Evolutionary conservation across 306 rosid genomes (phyloP).

Genomic region (Arachis stenosperma): DNA sequence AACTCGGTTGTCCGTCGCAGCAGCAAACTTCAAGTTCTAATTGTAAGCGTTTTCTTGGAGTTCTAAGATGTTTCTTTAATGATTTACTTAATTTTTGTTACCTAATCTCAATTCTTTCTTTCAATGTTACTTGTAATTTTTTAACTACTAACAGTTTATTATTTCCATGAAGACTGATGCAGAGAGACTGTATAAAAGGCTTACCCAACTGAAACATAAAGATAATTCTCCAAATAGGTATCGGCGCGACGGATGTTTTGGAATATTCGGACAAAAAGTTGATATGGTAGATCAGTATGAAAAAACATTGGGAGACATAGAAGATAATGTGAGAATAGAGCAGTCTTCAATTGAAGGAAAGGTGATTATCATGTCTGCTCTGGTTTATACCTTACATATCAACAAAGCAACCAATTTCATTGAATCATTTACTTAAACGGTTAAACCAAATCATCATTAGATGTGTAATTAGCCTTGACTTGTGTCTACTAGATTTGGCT

Average conservation of each 20-base stretch:
- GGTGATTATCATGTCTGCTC: constrained; percentile 47
- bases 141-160: constrained; percentile 1
- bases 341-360: constrained; percentile 58
- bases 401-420: too few relatives aligned
- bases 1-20: constrained; percentile 61
- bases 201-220: constrained; percentile 49
- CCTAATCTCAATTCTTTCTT: too few relatives aligned
- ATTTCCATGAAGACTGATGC: constrained; percentile 59
- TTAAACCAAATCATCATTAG: constrained; percentile 4
- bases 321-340: constrained; percentile 65
- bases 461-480: not conserved
- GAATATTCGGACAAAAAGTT: constrained; percentile 62
- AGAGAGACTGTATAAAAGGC: constrained; percentile 60
- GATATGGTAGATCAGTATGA: constrained; percentile 56
- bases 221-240: constrained; percentile 46
- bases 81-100: constrained; percentile 18
- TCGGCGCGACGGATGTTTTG: constrained; percentile 58
- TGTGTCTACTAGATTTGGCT: constrained; percentile 1
- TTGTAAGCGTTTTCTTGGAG: constrained; percentile 57
- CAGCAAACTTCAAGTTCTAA: constrained; percentile 65
- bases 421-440: too few relatives aligned
- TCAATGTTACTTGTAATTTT: not conserved
- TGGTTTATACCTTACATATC: not conserved
- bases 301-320: constrained; percentile 63
- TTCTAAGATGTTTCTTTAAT: constrained; percentile 25